Evolutionary conservation across 495 filamentous ascomycete species (phyloP), one percentile per base, ranked within the genome.

Genomic region (Hyphodiscus hymeniophilus): DNA sequence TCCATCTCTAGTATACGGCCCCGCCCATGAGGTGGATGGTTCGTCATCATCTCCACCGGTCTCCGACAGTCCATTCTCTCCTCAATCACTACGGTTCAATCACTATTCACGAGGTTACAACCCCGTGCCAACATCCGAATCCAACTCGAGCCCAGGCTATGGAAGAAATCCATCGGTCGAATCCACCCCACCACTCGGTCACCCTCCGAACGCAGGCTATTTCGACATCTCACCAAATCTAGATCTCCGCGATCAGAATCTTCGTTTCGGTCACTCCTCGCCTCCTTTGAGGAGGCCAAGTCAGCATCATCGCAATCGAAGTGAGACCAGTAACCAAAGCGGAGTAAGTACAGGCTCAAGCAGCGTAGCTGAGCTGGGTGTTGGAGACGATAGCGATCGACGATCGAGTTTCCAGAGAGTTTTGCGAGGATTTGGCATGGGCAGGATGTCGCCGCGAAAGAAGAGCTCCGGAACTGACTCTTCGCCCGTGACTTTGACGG

Each of bases 251-350:
- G 30, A 40, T 40, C 38, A 40, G 22, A 40, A 40, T 20, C 38
- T 40, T 5, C 17, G 23, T 11, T 57, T 50, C 2, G 22, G 43
- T 2, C 31, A 38, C 20, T 50, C 47, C 6, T 7, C 38, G 26
- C 45, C 7, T 36, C 38, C 15, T 21, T 12, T 17, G 7, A 17
- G 21, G 20, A 15, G 54, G 12, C 54, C 50, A 3, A 53, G 49
- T 31, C 54, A 51, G 21, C 54, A 58, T 33, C 43, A 43, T 47
- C 20, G 50, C 46, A 1, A 54, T 48, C 23, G 22, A n/a, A 22
- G 28, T 50, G 0, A 51, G n/a, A n/a, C n/a, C n/a, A n/a, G n/a
- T n/a, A n/a, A n/a, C n/a, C n/a, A n/a, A n/a, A n/a, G n/a, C n/a
- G n/a, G n/a, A n/a, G n/a, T n/a, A n/a, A n/a, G 47, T 24, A 42